Percentiles rank a stretch among this genome's conserved stretches.
Conservation (phyloP, 495 filamentous ascomycete species). For the Niebla homalea region DNA sequence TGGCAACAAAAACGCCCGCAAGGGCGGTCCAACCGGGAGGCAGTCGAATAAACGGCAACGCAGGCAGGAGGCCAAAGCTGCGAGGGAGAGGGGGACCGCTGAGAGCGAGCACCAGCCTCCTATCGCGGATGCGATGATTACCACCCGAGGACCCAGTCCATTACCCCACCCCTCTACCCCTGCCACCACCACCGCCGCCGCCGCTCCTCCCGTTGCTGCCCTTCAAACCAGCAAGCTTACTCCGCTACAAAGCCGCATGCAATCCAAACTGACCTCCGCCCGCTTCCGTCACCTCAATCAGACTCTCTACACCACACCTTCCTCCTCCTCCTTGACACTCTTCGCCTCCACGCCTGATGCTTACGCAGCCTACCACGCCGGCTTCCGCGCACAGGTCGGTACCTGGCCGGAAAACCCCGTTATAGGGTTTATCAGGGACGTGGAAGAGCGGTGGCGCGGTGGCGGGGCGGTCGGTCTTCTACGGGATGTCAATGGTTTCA, state of each 20-base stretch:
- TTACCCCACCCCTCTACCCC: background rate
- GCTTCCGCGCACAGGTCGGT: slow-evolving; percentile 86
- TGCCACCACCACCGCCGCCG: background rate
- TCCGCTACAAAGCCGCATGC: slow-evolving; percentile 85
- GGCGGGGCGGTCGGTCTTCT: background rate
- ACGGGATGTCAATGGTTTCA: slow-evolving; percentile 3
- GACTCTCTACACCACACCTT: slow-evolving; percentile 85
- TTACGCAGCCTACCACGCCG: slow-evolving; percentile 87
- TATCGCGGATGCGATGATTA: slow-evolving; percentile 3
- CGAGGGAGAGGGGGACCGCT: background rate
- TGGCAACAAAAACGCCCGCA: slow-evolving; percentile 9
- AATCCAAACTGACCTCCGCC: slow-evolving; percentile 77
- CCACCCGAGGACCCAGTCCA: background rate
- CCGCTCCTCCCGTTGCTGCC: slow-evolving; percentile 19
- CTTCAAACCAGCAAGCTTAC: slow-evolving; percentile 47
- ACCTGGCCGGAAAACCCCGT: slow-evolving; percentile 95
- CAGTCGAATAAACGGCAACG: background rate
- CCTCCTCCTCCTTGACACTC: slow-evolving; percentile 58
- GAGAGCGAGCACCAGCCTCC: slow-evolving; percentile 1
- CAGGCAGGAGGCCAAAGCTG: background rate
- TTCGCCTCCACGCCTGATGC: slow-evolving; percentile 75
- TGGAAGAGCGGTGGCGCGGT: slow-evolving; percentile 44
- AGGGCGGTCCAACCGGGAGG: no score
- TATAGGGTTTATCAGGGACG: slow-evolving; percentile 57
- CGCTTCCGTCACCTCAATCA: slow-evolving; percentile 97